These are phyloP conservation scores for Suillus placidus DNA, from an alignment of 768 basidiomycete species.

Conservation along the genomic window DNA sequence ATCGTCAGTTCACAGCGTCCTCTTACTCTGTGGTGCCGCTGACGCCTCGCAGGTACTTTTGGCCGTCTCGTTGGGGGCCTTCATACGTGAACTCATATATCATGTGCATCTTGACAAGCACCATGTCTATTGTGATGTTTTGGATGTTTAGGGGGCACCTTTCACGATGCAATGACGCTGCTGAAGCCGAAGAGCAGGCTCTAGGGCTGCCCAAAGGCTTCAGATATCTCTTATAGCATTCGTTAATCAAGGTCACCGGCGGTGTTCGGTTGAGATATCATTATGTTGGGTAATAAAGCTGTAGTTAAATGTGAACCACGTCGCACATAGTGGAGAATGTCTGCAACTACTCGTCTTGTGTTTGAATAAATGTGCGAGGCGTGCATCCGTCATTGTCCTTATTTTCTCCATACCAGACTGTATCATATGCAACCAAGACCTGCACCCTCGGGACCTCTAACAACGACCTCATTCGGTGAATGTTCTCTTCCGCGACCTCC, in stretches of 20 bases:
- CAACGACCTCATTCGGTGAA: constrained; percentile 43
- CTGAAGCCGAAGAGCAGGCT: constrained; percentile 41
- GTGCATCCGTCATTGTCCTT: constrained; percentile 22
- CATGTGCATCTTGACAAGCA: constrained; percentile 68
- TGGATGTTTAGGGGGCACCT: constrained; percentile 50
- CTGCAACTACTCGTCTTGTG: not conserved
- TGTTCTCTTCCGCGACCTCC: constrained; percentile 44
- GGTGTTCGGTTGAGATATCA: not conserved
- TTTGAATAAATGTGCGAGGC: not conserved
- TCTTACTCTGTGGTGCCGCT: constrained; percentile 1
- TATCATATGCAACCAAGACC: constrained; percentile 57
- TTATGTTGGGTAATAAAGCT: not conserved
- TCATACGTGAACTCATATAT: constrained; percentile 69
- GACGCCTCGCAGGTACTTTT: constrained; percentile 50
- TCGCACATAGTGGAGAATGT: not conserved
- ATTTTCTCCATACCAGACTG: constrained; percentile 51
- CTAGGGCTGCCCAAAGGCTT: constrained; percentile 39
- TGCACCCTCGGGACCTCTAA: constrained; percentile 41
- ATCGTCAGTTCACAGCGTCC: constrained; percentile 53
- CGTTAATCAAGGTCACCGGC: not conserved
- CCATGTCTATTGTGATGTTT: constrained; percentile 50
- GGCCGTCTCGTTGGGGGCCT: constrained; percentile 71
- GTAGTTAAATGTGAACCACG: not conserved
- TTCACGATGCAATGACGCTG: constrained; percentile 39
- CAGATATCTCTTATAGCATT: constrained; percentile 46